Evolutionary conservation across 2,329 filamentous ascomycete genomes (phyloP), one percentile per base, ranked within the genome.

Genomic region (Microdochium trichocladiopsis): DNA sequence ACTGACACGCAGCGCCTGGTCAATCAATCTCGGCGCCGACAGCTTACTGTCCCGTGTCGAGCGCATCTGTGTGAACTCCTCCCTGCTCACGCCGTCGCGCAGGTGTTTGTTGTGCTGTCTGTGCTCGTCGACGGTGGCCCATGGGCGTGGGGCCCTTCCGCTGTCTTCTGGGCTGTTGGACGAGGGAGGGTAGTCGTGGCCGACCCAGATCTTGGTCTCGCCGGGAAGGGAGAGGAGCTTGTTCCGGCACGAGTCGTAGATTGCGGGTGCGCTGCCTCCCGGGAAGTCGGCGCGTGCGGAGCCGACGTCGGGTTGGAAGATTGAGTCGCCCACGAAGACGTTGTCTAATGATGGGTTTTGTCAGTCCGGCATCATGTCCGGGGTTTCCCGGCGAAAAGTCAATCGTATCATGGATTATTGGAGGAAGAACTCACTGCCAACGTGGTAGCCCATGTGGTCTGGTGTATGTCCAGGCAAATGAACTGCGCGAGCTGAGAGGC

Each of bases 381-480:
- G n/a, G n/a, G n/a, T n/a, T n/a, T n/a, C n/a, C n/a, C n/a, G n/a
- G n/a, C n/a, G n/a, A n/a, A n/a, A n/a, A n/a, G n/a, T n/a, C n/a
- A n/a, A n/a, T n/a, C n/a, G n/a, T n/a, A n/a, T n/a, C n/a, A n/a
- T n/a, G n/a, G n/a, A n/a, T n/a, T n/a, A n/a, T n/a, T n/a, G n/a
- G 31, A 48, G 12, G n/a, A n/a, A n/a, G n/a, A n/a, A 71, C 71
- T 63, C 62, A 45, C 41, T 22, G 21, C 77, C 79, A 50, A 84
- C 74, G 31, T 67, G 63, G 55, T 86, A 86, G 0, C 80, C 82
- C 14, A 82, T 58, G 51, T 84, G 80, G 56, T 85, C 82, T 0
- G 80, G 79, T 0, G 80, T 84, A 56, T 85, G 80, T 0, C 81
- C 82, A 0, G 81, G 80, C 0, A 86, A 72, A 56, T 84, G 75